Conservation (phyloP, 2,329 filamentous ascomycete species). For the Aspergillus pseudonomiae region DNA sequence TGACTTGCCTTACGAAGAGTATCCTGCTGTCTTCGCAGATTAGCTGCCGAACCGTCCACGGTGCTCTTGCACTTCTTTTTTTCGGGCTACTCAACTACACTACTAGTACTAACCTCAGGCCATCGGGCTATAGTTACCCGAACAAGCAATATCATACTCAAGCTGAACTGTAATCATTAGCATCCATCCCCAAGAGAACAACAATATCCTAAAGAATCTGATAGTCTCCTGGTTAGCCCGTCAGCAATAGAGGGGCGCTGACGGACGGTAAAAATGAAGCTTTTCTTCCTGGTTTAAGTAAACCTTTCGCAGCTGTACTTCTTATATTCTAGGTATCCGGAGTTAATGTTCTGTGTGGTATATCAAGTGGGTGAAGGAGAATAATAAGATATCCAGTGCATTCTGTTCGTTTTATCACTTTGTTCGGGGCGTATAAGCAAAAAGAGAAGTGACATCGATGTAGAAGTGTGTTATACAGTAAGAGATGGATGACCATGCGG, state of each 20-base stretch:
- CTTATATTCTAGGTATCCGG: no score
- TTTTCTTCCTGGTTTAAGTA: no score
- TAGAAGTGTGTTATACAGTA: no score
- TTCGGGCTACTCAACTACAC: background rate
- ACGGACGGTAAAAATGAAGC: no score
- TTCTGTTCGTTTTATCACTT: no score
- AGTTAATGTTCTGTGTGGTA: no score
- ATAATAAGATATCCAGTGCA: no score
- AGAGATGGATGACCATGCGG: no score
- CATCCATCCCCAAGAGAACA: background rate
- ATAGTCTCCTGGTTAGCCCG: background rate
- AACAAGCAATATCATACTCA: background rate
- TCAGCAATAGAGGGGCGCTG: background rate
- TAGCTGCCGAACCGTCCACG: background rate
- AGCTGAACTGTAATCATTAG: background rate
- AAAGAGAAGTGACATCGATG: no score
- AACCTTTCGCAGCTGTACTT: no score
- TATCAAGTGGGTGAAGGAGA: no score
- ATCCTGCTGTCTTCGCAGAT: background rate
- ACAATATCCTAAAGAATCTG: background rate
- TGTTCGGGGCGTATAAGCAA: no score
- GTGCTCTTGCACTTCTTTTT: background rate
- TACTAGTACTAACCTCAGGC: background rate
- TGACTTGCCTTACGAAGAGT: background rate
- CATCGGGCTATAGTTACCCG: background rate